Conservation (phyloP, 192 early-diverging fungal species). For the Backusella australiensis region DNA sequence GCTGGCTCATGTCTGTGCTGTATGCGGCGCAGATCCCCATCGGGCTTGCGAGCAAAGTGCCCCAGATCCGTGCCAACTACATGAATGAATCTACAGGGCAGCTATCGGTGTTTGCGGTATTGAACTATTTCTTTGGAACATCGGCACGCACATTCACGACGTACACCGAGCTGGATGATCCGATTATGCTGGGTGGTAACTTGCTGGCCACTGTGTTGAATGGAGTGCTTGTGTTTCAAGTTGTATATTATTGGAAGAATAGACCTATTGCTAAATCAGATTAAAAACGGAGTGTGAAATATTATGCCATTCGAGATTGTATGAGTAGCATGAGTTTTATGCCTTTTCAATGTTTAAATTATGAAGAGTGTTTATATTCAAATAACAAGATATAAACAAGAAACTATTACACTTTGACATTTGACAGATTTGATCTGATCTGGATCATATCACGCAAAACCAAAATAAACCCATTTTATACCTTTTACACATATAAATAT, state of each 20-base stretch:
- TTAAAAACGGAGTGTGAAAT: not conserved
- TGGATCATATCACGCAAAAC: too few species aligned
- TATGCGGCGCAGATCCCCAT: constrained; percentile 65
- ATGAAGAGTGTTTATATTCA: too few species aligned
- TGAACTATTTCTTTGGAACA: constrained; percentile 85
- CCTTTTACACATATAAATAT: too few species aligned
- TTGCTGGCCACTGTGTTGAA: constrained; percentile 76
- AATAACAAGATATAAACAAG: too few species aligned
- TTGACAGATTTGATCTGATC: too few species aligned
- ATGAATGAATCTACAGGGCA: constrained; percentile 84
- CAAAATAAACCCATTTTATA: too few species aligned
- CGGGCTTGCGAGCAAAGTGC: constrained; percentile 77
- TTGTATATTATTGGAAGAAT: constrained; percentile 44
- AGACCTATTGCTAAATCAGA: not conserved
- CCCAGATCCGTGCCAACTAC: constrained; percentile 87
- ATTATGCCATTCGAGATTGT: too few species aligned
- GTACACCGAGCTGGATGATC: constrained; percentile 84
- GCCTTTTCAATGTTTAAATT: too few species aligned
- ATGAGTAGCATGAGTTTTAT: too few species aligned
- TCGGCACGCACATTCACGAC: constrained; percentile 91
- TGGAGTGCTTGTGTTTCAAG: constrained; percentile 73
- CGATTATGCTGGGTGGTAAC: constrained; percentile 67
- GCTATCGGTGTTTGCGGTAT: constrained; percentile 85
- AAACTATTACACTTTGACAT: too few species aligned
- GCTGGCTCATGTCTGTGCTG: constrained; percentile 5